phyloP scores from a whole-genome alignment of 805 yeast species.

The Peterozyma toletana region DNA sequence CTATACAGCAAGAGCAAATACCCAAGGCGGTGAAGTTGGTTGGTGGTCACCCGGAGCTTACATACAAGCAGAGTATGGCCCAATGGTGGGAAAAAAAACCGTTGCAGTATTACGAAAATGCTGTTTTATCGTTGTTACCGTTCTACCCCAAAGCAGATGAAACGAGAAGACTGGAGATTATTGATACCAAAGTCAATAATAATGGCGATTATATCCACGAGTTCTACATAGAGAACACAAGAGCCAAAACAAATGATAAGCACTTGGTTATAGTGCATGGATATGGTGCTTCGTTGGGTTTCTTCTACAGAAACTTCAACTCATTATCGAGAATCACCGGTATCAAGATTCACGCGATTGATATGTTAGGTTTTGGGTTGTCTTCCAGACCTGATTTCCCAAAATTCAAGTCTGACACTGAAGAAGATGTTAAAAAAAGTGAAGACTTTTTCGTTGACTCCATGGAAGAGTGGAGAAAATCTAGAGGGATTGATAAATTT shows the following conservation, averaged over 20 bases:
- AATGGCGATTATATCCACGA: slow-evolving; percentile 61
- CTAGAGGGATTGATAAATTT: slow-evolving; percentile 39
- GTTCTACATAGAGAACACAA: slow-evolving; percentile 45
- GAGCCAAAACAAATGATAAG: slow-evolving; percentile 12
- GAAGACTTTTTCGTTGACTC: slow-evolving; percentile 56
- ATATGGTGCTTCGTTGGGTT: slow-evolving; percentile 84
- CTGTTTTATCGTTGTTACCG: slow-evolving; percentile 49
- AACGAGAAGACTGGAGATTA: slow-evolving; percentile 31
- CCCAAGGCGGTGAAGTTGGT: background rate
- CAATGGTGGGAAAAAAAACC: slow-evolving; percentile 19
- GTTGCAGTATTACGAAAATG: slow-evolving; percentile 22
- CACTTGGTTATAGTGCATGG: slow-evolving; percentile 82
- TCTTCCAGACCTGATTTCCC: slow-evolving; percentile 48
- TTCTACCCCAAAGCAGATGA: slow-evolving; percentile 51
- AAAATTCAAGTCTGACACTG: slow-evolving; percentile 17
- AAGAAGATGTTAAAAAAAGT: slow-evolving; percentile 31
- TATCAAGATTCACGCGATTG: slow-evolving; percentile 57
- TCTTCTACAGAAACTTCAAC: slow-evolving; percentile 66
- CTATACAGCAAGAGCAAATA: too few species aligned
- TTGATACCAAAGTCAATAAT: slow-evolving; percentile 49
- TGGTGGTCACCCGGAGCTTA: background rate
- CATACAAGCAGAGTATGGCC: slow-evolving; percentile 17
- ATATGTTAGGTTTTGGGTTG: slow-evolving; percentile 65
- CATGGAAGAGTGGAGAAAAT: slow-evolving; percentile 58
- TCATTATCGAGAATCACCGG: slow-evolving; percentile 44